Base-by-base conservation (phyloP, 805 yeast species). In the Zygotorulaspora florentina region DNA sequence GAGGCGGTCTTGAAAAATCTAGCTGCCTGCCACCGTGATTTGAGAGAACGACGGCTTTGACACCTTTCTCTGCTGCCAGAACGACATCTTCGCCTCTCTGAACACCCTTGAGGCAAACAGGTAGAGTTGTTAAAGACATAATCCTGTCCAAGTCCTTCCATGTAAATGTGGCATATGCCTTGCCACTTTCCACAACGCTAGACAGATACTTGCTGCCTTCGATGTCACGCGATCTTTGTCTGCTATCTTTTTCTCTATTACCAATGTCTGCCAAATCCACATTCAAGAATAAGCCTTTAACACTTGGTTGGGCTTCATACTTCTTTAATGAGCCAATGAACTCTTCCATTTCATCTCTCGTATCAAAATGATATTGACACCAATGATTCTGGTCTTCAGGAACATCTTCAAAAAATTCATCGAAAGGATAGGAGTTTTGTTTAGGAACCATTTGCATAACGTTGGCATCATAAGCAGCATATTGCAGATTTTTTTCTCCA, bases 21-120 rank as follows among this genome's bases (percentile, higher is more conserved):
- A 84, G 65, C 51, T 82, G 86, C 44, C 89, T 69, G 9, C 89
- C 90, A 16, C 89, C 90, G 61, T 84, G 88, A 57, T 85, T 84
- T 10, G 88, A 81, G 12, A 85, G 68, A 37, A 83, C 73, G 20
- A 81, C 77, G 7, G 87, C 90, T 34, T 75, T 75, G 30, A 79
- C 75, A 0, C 84, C 84, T 45, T 74, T 65, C 43, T 76, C 75
- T 4, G 77, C 74, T 6, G 89, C 87, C 40, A 66, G 59, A 12
- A 80, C 65, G 1, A 82, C 77, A 58, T 85, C 90, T 51, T 81
- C 87, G 12, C 77, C 78, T 7, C 83, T 69, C 60, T 82, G 85
- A 8, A 85, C 68, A 2, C 90, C 91, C 59, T 84, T 85, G 50
- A 74, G 66, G 51, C 73, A 73, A 48, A 76, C 65, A 20, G 81